Evolutionary conservation across 2,329 filamentous ascomycete genomes (phyloP), one percentile per base, ranked within the genome.

Genomic region (Xylariaceae sp.): DNA sequence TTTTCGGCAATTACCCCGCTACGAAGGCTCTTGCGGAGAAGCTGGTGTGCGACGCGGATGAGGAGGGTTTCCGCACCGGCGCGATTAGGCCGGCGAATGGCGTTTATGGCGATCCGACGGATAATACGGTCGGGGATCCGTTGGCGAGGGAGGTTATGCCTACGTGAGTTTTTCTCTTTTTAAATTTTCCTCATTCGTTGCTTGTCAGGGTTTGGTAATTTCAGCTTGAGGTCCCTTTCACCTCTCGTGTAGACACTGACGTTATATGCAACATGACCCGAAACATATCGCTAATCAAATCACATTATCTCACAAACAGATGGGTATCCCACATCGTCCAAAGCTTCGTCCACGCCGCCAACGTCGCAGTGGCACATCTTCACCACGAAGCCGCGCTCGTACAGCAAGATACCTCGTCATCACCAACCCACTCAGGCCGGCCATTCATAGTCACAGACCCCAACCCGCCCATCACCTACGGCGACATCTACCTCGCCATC

Each of bases 1-100:
- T 70, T 57, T 73, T 66, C 29, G 60, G 60, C 28, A 69, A 73
- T 53, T 78, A 78, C 39, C 67, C 71, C 24, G 63, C 59, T 14
- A 67, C 66, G 36, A 78, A 78, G 50, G 64, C 67, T 5, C 62
- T 67, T 39, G 72, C 71, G 2, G 75, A 78, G 57, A 59, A 65
- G 11, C 45, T 74, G 7, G 65, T 78, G 8, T 69, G 70, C 41
- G 51, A 43, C 4, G 55, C 61, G 8, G 62, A 69, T 36, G 31
- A 39, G 35, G 34, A 50, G 30, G 27, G 53, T 11, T 66, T 76
- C 43, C 62, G 71, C 5, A 74, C 73, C 0, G 73, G 73, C 14
- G 65, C 64, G 47, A 71, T 76, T 38, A 60, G 73, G 2, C 73
- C 73, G 1, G 66, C 67, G 3, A 73, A 74, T 45, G 69, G 68